A percentile compares a stretch with the other conserved stretches of the same genome.
Conservation (phyloP, 1,284 basidiomycete species). For the Malassezia sympodialis region DNA sequence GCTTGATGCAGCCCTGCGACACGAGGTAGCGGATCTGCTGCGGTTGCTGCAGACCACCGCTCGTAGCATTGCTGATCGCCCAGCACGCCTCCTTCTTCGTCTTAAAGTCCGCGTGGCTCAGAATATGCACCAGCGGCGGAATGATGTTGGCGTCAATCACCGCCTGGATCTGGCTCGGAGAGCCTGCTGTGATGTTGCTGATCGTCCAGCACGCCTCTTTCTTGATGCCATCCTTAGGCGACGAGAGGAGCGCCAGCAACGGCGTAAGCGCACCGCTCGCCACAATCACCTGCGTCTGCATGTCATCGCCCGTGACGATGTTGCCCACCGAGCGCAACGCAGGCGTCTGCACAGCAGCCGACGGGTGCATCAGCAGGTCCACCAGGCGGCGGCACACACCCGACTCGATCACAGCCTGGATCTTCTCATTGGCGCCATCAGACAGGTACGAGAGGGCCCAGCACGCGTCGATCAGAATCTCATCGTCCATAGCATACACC, state of each 20-base stretch:
- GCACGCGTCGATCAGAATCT: conserved; percentile 98
- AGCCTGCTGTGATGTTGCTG: conserved; percentile 95
- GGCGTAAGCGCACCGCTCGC: conserved; percentile 90
- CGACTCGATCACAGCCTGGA: conserved; percentile 97
- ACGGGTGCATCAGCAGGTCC: conserved; percentile 87
- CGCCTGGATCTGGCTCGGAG: conserved; percentile 87
- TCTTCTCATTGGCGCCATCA: conserved; percentile 98
- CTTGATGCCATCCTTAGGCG: conserved; percentile 85
- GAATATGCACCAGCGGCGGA: conserved; percentile 94
- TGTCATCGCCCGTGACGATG: conserved; percentile 96
- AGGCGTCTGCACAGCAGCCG: conserved; percentile 96
- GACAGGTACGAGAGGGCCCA: conserved; percentile 99
- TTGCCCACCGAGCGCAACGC: conserved; percentile 95
- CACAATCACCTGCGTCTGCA: conserved; percentile 96
- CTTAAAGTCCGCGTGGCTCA: conserved; percentile 96
- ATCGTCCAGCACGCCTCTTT: conserved; percentile 99
- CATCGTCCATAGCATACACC: conserved; percentile 97
- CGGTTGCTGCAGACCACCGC: conserved; percentile 91
- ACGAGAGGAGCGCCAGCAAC: conserved; percentile 78
- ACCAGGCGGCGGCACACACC: conserved; percentile 95
- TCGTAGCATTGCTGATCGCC: conserved; percentile 98
- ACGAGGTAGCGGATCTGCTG: conserved; percentile 97
- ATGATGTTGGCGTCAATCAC: conserved; percentile 67
- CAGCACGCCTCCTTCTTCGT: conserved; percentile 99
- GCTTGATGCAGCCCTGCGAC: conserved; percentile 94